phyloP scores from a whole-genome alignment of 2,329 filamentous ascomycete genomes.

The Fusarium sororula region DNA sequence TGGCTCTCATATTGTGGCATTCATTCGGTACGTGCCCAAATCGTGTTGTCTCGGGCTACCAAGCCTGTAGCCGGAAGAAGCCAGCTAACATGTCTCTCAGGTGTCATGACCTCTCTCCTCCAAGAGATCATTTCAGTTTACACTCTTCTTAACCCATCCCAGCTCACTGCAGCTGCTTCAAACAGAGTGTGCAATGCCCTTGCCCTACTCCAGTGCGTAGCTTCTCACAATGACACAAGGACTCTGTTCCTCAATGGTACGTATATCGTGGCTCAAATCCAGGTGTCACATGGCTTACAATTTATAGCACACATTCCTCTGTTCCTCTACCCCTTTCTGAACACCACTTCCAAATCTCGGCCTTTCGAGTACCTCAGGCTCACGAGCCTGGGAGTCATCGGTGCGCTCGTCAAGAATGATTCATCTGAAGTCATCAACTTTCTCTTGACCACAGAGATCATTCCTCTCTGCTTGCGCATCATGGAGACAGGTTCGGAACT shows the following conservation, averaged over 20 bases:
- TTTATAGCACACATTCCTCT: slow-evolving; percentile 89
- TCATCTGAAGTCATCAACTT: slow-evolving; percentile 99
- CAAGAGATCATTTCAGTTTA: slow-evolving; percentile 99
- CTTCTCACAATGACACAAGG: slow-evolving; percentile 95
- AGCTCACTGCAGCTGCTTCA: slow-evolving; percentile 95
- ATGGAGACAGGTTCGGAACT: slow-evolving; percentile 99
- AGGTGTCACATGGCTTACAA: slow-evolving; percentile 21
- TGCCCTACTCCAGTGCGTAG: slow-evolving; percentile 94
- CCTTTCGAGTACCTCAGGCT: slow-evolving; percentile 97
- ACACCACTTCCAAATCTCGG: slow-evolving; percentile 97
- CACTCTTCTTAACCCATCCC: slow-evolving; percentile 93
- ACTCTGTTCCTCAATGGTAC: slow-evolving; percentile 92
- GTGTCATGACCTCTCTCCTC: slow-evolving; percentile 96
- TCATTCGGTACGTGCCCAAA: slow-evolving; percentile 79
- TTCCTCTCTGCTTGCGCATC: slow-evolving; percentile 94
- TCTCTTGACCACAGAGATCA: slow-evolving; percentile 96
- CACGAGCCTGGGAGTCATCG: slow-evolving; percentile 95
- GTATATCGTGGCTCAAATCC: slow-evolving; percentile 33
- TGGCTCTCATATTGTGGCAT: slow-evolving; percentile 97
- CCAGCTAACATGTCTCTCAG: slow-evolving; percentile 55
- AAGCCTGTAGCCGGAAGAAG: slow-evolving; percentile 14
- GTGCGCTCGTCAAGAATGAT: slow-evolving; percentile 97
- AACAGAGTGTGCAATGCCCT: slow-evolving; percentile 98
- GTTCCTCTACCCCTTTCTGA: slow-evolving; percentile 97
- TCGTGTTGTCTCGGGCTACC: slow-evolving; percentile 2